A percentile compares a stretch with the other conserved stretches of the same genome.
Conservation (phyloP, 176 grass and related monocot species). For the Paspalum vaginatum region DNA sequence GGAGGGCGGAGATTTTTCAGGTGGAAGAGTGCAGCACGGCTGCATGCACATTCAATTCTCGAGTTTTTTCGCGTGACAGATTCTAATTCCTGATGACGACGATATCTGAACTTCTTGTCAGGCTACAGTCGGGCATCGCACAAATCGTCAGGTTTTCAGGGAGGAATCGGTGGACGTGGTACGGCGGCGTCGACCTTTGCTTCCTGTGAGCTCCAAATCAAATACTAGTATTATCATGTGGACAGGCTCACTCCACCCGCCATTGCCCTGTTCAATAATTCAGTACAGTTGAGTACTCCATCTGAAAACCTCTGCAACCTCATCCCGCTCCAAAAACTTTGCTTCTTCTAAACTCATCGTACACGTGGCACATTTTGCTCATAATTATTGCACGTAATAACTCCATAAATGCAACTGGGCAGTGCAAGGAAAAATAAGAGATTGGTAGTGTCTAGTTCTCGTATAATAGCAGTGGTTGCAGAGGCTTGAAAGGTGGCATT, state of each 20-base stretch:
- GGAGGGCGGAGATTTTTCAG: too few relatives aligned
- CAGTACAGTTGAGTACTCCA: constrained; percentile 24
- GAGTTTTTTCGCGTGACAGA: too few relatives aligned
- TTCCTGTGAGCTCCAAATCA: constrained; percentile 32
- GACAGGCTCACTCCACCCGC: not conserved
- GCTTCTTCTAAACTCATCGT: constrained; percentile 24
- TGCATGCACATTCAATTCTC: too few relatives aligned
- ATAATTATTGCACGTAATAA: not conserved
- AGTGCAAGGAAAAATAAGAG: constrained; percentile 20
- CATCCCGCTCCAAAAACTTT: not conserved
- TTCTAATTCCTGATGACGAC: too few relatives aligned
- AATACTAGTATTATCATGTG: not conserved
- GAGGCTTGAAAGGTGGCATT: constrained; percentile 9
- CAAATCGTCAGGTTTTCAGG: too few relatives aligned
- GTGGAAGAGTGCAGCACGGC: too few relatives aligned
- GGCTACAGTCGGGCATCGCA: too few relatives aligned
- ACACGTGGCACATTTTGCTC: not conserved
- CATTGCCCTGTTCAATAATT: constrained; percentile 26
- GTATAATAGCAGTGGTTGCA: constrained; percentile 12
- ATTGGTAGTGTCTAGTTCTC: not conserved
- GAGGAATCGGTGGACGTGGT: too few relatives aligned
- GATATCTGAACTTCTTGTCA: too few relatives aligned
- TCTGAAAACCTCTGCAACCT: not conserved
- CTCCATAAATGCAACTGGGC: constrained; percentile 20
- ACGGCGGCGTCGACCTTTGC: not conserved